These are phyloP conservation scores for Calonectria hongkongensis DNA, from an alignment of 2,329 filamentous ascomycete species.

Conservation along the genomic window DNA sequence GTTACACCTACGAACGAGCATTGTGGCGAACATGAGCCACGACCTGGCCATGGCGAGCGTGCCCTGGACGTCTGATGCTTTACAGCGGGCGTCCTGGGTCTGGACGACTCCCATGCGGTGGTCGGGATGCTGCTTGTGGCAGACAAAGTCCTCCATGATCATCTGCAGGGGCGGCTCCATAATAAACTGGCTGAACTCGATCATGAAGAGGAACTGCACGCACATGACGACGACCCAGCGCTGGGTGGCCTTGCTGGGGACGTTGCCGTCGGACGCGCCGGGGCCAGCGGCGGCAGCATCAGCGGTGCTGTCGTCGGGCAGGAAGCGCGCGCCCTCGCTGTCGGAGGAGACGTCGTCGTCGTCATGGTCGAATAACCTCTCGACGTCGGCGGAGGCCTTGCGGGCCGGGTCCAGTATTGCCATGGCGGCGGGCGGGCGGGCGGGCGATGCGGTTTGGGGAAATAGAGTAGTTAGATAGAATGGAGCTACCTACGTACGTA, in stretches of 20 bases:
- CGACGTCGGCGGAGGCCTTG: constrained; percentile 12
- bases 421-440: background rate
- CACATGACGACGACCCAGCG: constrained; percentile 50
- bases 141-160: constrained; percentile 73
- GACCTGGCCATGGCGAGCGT: constrained; percentile 72
- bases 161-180: constrained; percentile 66
- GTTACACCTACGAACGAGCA: constrained; percentile 65
- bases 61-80: constrained; percentile 68
- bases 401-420: constrained; percentile 9
- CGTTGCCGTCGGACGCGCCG: constrained; percentile 1
- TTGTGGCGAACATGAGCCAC: constrained; percentile 66
- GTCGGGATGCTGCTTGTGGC: constrained; percentile 67
- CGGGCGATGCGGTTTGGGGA: background rate
- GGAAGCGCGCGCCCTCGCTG: constrained; percentile 17
- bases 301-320: background rate
- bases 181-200: constrained; percentile 64
- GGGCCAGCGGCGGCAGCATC: background rate
- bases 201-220: constrained; percentile 63
- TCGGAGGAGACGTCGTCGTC: constrained; percentile 1
- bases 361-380: background rate
- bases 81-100: constrained; percentile 67
- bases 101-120: constrained; percentile 55
- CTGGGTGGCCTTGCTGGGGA: constrained; percentile 1
- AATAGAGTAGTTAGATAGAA: background rate
- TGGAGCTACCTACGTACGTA: background rate